Percentiles rank a stretch among this genome's conserved stretches.
Conservation (phyloP, 2,329 filamentous ascomycete genomes). For the Verticillium isaacii region DNA sequence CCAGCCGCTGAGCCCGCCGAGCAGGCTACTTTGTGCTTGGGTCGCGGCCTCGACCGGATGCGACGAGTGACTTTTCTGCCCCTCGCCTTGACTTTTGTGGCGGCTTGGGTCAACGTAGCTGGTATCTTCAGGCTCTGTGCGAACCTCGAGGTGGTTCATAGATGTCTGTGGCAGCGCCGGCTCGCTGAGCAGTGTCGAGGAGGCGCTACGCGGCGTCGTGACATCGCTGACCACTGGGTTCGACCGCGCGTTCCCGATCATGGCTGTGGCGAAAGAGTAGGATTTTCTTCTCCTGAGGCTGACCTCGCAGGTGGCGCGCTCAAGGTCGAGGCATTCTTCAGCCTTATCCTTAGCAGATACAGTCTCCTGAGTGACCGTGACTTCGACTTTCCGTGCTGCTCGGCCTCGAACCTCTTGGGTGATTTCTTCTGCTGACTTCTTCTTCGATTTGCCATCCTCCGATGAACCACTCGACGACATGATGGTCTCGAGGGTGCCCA, state of each 20-base stretch:
- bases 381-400: constrained; percentile 29
- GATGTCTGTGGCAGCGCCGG: constrained; percentile 55
- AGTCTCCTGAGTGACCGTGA: constrained; percentile 1
- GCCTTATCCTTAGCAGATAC: not conserved
- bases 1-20: constrained; percentile 39
- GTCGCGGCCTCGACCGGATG: constrained; percentile 16
- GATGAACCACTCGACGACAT: constrained; percentile 63
- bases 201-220: constrained; percentile 26
- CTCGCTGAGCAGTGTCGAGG: constrained; percentile 44
- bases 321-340: not conserved
- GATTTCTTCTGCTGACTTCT: constrained; percentile 50
- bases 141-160: constrained; percentile 43
- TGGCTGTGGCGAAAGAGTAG: constrained; percentile 33
- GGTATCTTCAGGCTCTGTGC: constrained; percentile 25
- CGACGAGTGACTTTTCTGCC: not conserved
- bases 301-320: not conserved
- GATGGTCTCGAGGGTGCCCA: constrained; percentile 61
- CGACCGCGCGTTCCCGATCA: constrained; percentile 28
- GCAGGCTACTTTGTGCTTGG: constrained; percentile 20
- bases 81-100: constrained; percentile 5
- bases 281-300: constrained; percentile 9
- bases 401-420: constrained; percentile 50
- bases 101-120: constrained; percentile 15
- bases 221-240: constrained; percentile 20
- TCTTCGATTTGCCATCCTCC: constrained; percentile 56